Evolutionary conservation across 176 grass and related monocot genomes (phyloP).

Genomic region (Leersia perrieri): DNA sequence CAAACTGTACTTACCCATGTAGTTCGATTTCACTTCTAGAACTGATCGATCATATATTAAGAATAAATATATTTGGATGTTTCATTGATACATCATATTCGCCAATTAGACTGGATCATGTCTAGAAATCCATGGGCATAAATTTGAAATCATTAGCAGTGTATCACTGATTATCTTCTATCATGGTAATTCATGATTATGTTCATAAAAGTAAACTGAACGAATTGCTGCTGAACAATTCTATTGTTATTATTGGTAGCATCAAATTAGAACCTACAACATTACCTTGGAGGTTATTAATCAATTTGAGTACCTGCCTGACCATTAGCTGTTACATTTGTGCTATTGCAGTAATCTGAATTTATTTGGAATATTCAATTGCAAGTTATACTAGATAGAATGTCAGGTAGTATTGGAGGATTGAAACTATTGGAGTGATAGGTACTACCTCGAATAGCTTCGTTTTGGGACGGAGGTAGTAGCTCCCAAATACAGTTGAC

Average conservation of each 20-base stretch:
- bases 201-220: not conserved
- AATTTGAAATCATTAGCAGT: not conserved
- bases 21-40: not conserved
- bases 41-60: not conserved
- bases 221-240: not conserved
- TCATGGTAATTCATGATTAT: not conserved
- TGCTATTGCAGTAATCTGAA: not conserved
- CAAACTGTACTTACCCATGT: not conserved
- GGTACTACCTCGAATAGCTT: too few relatives aligned
- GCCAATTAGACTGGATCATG: not conserved
- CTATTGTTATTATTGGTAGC: not conserved
- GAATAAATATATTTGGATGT: not conserved
- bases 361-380: not conserved
- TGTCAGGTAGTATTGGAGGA: not conserved
- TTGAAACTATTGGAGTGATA: not conserved
- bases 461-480: too few relatives aligned
- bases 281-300: not conserved
- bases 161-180: not conserved
- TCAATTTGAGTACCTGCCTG: conserved; percentile 3
- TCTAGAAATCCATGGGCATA: not conserved
- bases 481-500: too few relatives aligned
- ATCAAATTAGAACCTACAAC: conserved; percentile 17
- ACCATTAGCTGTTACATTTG: not conserved
- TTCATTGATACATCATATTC: not conserved
- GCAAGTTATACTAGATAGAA: not conserved